Evolutionary conservation across 2,329 filamentous ascomycete genomes (phyloP).

Genomic region (Epichloe bromicola): DNA sequence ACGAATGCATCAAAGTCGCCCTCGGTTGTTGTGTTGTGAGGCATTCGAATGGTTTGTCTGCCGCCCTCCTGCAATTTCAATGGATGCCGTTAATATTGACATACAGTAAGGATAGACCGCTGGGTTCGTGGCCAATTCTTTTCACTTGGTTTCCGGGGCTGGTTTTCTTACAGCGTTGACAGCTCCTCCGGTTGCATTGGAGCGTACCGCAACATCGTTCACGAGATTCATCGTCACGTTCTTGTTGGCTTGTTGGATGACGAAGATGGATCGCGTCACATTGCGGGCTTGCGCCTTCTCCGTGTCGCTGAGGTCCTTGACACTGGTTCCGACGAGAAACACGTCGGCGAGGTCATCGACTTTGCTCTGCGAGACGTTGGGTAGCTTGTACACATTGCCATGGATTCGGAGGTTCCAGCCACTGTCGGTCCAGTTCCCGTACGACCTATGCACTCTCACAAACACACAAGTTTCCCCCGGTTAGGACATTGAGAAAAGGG

Average conservation of each 20-base stretch:
- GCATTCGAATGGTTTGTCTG: constrained; percentile 47
- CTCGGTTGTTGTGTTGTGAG: constrained; percentile 50
- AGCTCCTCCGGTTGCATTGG: constrained; percentile 42
- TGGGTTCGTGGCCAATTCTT: too few species aligned
- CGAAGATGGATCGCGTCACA: constrained; percentile 57
- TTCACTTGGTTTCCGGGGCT: too few species aligned
- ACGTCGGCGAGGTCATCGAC: constrained; percentile 56
- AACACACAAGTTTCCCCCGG: neutral
- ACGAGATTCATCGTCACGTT: constrained; percentile 50
- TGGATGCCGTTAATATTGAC: neutral
- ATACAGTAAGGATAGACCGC: neutral
- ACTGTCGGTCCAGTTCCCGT: constrained; percentile 66
- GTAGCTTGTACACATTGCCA: constrained; percentile 72
- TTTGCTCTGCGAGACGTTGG: constrained; percentile 50
- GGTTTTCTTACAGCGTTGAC: constrained; percentile 24
- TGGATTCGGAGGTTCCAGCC: constrained; percentile 68
- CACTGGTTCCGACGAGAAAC: constrained; percentile 53
- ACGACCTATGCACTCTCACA: constrained; percentile 27
- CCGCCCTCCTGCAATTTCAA: constrained; percentile 33
- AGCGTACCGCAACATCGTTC: constrained; percentile 30
- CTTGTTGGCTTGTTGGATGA: constrained; percentile 56
- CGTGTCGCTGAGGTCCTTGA: constrained; percentile 42
- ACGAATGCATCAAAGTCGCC: constrained; percentile 67
- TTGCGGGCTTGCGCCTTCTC: constrained; percentile 60
- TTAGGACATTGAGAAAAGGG: neutral